Percentiles rank a stretch among this genome's conserved stretches.
These are phyloP conservation scores for Pseudogymnoascus verrucosus DNA, from an alignment of 2,329 filamentous ascomycete species.

Conservation along the genomic window DNA sequence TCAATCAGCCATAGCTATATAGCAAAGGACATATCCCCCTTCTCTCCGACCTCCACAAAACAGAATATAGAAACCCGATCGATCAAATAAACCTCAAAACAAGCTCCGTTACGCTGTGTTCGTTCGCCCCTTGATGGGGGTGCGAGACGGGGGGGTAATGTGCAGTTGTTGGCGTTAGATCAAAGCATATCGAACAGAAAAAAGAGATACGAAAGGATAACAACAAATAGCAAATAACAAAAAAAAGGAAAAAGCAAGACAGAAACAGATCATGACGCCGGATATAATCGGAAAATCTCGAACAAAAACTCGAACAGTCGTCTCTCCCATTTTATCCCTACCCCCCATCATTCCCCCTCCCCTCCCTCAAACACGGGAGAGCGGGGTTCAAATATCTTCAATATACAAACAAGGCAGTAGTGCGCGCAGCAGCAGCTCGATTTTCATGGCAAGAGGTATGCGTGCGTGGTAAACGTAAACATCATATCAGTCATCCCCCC, in stretches of 20 bases:
- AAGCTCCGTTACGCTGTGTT: not conserved
- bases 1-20: not conserved
- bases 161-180: not conserved
- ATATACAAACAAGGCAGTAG: not conserved
- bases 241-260: not conserved
- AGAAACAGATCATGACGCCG: not conserved
- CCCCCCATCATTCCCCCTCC: not conserved
- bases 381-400: not conserved
- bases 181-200: not conserved
- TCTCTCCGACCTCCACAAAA: not conserved
- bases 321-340: not conserved
- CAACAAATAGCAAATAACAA: not conserved
- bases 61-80: too few species aligned
- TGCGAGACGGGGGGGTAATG: not conserved
- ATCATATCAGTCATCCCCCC: not conserved
- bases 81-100: not conserved
- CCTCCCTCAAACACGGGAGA: too few species aligned
- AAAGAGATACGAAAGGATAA: not conserved
- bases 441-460: not conserved
- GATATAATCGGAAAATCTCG: not conserved
- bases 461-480: conserved; percentile 3
- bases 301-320: not conserved
- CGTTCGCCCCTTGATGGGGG: not conserved
- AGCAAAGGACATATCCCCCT: not conserved
- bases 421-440: not conserved